Base-by-base conservation (phyloP, 73 alveolate genomes). In the Tetrahymena malaccensis region DNA sequence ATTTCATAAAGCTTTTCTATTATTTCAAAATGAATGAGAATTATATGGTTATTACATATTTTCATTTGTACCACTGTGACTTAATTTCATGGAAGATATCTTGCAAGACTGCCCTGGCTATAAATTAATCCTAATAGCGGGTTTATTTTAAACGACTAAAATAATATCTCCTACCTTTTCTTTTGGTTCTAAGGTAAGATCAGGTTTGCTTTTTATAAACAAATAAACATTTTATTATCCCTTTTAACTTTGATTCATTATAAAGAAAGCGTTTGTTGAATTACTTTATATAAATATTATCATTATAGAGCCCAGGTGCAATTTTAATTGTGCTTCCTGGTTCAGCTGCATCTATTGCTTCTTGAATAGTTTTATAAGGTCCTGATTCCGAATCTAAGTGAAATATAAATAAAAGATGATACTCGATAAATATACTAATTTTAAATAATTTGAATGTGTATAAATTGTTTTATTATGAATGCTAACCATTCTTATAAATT, bases 321-420 rank as follows among this genome's bases (percentile, higher is more conserved):
- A 94, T 94, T 57, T 96, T 96, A 35, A 97, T 97, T 17, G 96
- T 96, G n/a, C 98, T 94, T 16, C 97, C 97, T 33, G 98, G 98
- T 55, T 97, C 98, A 21, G 99, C 99, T 85, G 94, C 58, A 95
- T 95, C 96, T 31, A 97, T 96, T 10, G 99, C 99, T 83, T 95
- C 98, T 43, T 97, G 89, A 38, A 97, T 85, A 3, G 97, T 95
- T 94, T 94, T 96, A n/a, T 96, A 85, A 11, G 96, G 97, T 13
- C 98, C 98, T 93, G 93, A 57, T 38, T 95, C 98, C 43, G 94
- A 40, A 89, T 97, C 98, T 85, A 95, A 70, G 8, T 43, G 0
- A 15, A 40, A 35, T 35, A 35, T 7, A 50, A 15, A 50, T 19
- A 10, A 0, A 13, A 50, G 27, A 11, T 13, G 10, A 13, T 21